phyloP scores from a whole-genome alignment of 495 filamentous ascomycete genomes.

The Neurospora cerealis region DNA sequence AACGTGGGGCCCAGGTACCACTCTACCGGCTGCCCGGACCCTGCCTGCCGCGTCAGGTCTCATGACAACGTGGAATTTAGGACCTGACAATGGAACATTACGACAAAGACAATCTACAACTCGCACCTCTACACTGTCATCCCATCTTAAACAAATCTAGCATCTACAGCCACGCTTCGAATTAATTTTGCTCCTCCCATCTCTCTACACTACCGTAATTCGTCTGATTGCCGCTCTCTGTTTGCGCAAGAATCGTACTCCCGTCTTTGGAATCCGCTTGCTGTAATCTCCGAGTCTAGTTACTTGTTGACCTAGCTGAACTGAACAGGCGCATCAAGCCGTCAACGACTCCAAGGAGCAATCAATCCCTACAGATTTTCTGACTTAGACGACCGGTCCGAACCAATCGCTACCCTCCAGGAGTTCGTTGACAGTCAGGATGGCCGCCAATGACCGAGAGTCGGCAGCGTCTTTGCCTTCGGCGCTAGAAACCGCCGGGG shows the following conservation, averaged over 20 bases:
- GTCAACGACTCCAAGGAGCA: not conserved
- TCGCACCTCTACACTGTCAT: not conserved
- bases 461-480: conserved; percentile 3
- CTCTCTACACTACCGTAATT: not conserved
- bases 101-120: conserved; percentile 1
- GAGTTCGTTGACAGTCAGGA: not conserved
- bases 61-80: conserved; percentile 28
- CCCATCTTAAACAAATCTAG: not conserved
- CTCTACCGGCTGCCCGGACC: not conserved
- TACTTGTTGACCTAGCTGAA: not conserved
- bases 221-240: not conserved
- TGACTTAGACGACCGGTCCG: not conserved
- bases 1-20: not conserved
- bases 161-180: not conserved
- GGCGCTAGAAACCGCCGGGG: conserved; percentile 16
- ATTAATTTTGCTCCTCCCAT: not conserved
- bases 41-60: not conserved
- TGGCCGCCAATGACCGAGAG: conserved; percentile 2
- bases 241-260: not conserved
- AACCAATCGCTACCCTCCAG: not conserved
- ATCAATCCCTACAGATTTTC: not conserved
- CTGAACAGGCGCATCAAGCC: not conserved
- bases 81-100: conserved; percentile 3
- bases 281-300: not conserved
- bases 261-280: not conserved